Evolutionary conservation across 352 stramenopile genomes (phyloP).

Genomic region (Pythium periplocum): DNA sequence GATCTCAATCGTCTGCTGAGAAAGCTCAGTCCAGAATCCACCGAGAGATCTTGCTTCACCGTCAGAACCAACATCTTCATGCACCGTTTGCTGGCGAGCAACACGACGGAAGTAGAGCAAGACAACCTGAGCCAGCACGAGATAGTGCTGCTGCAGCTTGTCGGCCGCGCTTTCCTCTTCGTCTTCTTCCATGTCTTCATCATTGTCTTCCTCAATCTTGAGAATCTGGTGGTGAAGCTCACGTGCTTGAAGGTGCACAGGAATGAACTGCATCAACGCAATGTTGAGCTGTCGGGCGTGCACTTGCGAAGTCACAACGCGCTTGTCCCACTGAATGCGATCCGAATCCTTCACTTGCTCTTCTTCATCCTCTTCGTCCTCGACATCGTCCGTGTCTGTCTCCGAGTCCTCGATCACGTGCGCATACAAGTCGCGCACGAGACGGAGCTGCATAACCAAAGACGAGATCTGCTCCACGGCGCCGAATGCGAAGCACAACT

Average conservation of each 20-base stretch:
- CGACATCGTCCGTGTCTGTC: conserved; percentile 65
- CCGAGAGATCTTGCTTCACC: conserved; percentile 10
- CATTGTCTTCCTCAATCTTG: conserved; percentile 34
- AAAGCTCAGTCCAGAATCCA: conserved; percentile 54
- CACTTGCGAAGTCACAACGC: conserved; percentile 28
- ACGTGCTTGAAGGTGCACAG: conserved; percentile 52
- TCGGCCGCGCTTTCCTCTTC: conserved; percentile 34
- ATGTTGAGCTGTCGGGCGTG: conserved; percentile 53
- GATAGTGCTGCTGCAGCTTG: conserved; percentile 67
- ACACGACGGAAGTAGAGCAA: conserved; percentile 81
- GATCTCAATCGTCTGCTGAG: conserved; percentile 63
- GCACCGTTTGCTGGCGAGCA: conserved; percentile 52
- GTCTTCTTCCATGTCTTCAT: conserved; percentile 10
- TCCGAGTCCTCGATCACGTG: conserved; percentile 68
- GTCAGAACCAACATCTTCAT: conserved; percentile 24
- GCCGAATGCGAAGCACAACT: conserved; percentile 50
- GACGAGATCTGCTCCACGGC: conserved; percentile 50
- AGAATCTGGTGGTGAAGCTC: conserved; percentile 76
- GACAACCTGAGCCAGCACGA: conserved; percentile 73
- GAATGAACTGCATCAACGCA: conserved; percentile 64
- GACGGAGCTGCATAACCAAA: conserved; percentile 53
- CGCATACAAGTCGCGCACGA: conserved; percentile 56
- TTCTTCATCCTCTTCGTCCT: conserved; percentile 56
- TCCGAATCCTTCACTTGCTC: conserved; percentile 36
- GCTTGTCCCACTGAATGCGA: conserved; percentile 33